These are phyloP conservation scores for Iberis pinnata DNA, from an alignment of 345 rosid species.

Conservation along the genomic window DNA sequence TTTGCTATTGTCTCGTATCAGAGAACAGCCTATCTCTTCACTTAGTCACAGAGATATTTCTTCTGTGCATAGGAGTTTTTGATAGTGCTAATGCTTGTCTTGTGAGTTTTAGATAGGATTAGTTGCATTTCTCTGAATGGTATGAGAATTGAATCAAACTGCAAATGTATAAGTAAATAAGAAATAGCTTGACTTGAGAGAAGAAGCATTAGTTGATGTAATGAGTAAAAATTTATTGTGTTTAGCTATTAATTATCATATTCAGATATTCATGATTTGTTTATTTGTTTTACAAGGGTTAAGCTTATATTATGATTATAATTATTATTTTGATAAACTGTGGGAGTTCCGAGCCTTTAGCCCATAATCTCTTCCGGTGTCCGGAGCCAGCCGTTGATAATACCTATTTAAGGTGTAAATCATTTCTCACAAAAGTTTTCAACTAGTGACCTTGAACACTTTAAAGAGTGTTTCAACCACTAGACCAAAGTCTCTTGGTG, in stretches of 20 bases:
- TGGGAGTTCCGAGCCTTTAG: no score
- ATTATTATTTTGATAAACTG: no score
- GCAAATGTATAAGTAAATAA: constrained; percentile 16
- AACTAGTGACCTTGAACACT: no score
- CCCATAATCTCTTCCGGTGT: no score
- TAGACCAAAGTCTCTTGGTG: no score
- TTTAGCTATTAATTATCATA: neutral
- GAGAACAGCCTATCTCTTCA: constrained; percentile 57
- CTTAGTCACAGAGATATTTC: constrained; percentile 24
- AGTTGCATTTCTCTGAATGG: neutral
- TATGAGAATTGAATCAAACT: neutral
- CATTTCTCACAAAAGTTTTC: no score
- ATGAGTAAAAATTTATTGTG: neutral
- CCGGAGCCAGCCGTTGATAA: no score
- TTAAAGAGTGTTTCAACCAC: no score
- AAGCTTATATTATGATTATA: no score
- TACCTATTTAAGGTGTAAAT: no score
- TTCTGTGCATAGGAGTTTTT: constrained; percentile 26
- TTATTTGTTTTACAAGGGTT: no score
- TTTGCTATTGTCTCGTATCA: constrained; percentile 58
- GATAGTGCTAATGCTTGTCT: constrained; percentile 15
- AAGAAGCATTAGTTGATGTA: neutral
- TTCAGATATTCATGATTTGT: neutral
- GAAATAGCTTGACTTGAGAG: constrained; percentile 3
- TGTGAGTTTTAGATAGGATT: neutral